Base-by-base conservation (phyloP, 2,329 filamentous ascomycete genomes). In the Ilyonectria robusta region DNA sequence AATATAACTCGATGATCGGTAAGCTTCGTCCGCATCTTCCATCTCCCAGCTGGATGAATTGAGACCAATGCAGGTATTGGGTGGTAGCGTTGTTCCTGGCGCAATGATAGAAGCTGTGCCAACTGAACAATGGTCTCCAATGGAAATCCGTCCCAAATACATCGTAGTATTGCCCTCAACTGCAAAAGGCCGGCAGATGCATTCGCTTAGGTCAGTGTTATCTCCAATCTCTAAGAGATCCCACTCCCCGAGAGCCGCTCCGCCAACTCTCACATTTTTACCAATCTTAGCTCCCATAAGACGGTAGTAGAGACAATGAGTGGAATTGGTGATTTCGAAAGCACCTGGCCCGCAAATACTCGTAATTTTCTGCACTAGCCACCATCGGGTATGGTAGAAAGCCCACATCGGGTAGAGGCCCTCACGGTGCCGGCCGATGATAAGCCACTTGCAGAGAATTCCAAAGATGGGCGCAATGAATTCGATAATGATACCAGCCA, bases 391-490 rank as follows among this genome's bases (percentile, higher is more conserved):
- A 73, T 89, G 87, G 71, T 89, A 89, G 1, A 74, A 68, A 2
- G 86, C 86, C 87, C 87, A 89, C 87, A 89, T 89, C 1, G 87
- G 87, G 70, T 86, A 88, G 3, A 88, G 73, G 0, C 87, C 87
- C 72, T 87, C 82, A 40, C 78, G 80, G 72, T 87, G 85, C 1
- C 82, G 81, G 11, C 87, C 87, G 46, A 89, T 85, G 57, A 89
- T 79, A 6, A 85, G 48, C 87, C 87, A 89, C 73, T 89, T 89
- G 55, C 83, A 79, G 2, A 78, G 42, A 26, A 89, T 87, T n/a
- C 83, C 86, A 21, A 84, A 42, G 31, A 84, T 75, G 0, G 87
- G 87, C 6, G 80, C 76, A 8, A 84, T 66, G 2, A 81, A 72
- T n/a, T 80, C 76, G 6, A 82, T 81, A 4, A 80, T 70, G 4